These are phyloP conservation scores for Oenanthe sinensis DNA, from an alignment of 129 eudicot species.

Conservation along the genomic window DNA sequence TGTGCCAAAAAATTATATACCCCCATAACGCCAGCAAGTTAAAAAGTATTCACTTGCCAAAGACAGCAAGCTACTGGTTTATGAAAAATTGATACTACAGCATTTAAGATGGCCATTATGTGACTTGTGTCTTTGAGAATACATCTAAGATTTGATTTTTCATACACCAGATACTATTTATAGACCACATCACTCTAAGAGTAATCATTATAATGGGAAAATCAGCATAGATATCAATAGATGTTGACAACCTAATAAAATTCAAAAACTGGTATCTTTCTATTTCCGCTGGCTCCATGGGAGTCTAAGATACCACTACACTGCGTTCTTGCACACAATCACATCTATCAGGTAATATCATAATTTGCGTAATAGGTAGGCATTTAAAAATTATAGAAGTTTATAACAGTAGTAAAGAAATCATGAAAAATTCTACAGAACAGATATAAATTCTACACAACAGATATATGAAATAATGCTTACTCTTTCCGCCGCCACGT, in stretches of 20 bases:
- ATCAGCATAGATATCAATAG: not conserved
- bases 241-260: not conserved
- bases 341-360: not conserved
- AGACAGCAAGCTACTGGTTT: not conserved
- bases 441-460: not conserved
- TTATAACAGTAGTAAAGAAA: too few species aligned
- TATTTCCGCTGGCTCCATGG: not conserved
- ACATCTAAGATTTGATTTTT: not conserved
- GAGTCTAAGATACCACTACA: not conserved
- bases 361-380: not conserved
- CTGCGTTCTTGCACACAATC: not conserved
- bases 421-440: not conserved
- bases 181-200: not conserved
- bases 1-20: constrained; percentile 22
- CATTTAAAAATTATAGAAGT: not conserved
- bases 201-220: not conserved
- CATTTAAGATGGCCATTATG: too few species aligned
- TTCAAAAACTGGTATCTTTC: not conserved
- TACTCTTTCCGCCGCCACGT: constrained; percentile 84
- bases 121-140: too few species aligned
- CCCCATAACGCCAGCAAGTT: constrained; percentile 16
- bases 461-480: constrained; percentile 11
- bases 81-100: not conserved
- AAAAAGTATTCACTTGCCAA: constrained; percentile 9
- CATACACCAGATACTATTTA: not conserved